These are phyloP conservation scores for Shiraia bambusicola DNA, from an alignment of 2,329 filamentous ascomycete species.

Conservation along the genomic window DNA sequence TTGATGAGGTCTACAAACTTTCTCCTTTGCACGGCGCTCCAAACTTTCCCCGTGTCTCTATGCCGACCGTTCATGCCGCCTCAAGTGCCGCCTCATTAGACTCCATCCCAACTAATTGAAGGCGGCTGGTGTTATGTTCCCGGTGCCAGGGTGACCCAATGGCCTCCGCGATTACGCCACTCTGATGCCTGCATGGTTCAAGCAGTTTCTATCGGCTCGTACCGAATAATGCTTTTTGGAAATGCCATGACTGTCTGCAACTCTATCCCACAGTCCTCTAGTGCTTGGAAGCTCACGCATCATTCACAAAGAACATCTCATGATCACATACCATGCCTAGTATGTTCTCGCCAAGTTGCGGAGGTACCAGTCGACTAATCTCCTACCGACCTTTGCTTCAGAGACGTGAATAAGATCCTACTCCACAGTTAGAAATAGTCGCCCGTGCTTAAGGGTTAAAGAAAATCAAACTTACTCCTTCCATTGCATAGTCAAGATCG, in stretches of 20 bases:
- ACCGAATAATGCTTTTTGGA: conserved; percentile 36
- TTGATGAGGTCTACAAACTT: conserved; percentile 15
- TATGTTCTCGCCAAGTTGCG: conserved; percentile 95
- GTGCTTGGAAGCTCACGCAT: conserved; percentile 16
- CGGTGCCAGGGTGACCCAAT: conserved; percentile 12
- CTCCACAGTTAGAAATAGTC: neutral
- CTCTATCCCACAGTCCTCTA: conserved; percentile 42
- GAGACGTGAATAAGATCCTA: conserved; percentile 97
- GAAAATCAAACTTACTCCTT: conserved; percentile 67
- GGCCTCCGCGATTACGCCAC: neutral
- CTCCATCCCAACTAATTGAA: conserved; percentile 12
- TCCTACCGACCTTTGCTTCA: conserved; percentile 95
- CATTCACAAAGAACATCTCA: conserved; percentile 5
- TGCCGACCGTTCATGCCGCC: conserved; percentile 10
- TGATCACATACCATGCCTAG: conserved; percentile 49
- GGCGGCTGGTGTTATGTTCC: conserved; percentile 15
- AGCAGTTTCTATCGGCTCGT: conserved; percentile 7
- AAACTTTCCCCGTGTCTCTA: conserved; percentile 2
- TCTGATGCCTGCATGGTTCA: neutral
- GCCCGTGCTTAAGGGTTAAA: conserved; percentile 1
- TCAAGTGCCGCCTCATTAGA: conserved; percentile 15
- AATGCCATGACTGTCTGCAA: conserved; percentile 32
- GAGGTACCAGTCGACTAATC: conserved; percentile 98
- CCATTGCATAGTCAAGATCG: conserved; percentile 95
- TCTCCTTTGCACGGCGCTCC: conserved; percentile 7